phyloP scores from a whole-genome alignment of 805 yeast genomes.

The Cyberlindnera sargentensis region DNA sequence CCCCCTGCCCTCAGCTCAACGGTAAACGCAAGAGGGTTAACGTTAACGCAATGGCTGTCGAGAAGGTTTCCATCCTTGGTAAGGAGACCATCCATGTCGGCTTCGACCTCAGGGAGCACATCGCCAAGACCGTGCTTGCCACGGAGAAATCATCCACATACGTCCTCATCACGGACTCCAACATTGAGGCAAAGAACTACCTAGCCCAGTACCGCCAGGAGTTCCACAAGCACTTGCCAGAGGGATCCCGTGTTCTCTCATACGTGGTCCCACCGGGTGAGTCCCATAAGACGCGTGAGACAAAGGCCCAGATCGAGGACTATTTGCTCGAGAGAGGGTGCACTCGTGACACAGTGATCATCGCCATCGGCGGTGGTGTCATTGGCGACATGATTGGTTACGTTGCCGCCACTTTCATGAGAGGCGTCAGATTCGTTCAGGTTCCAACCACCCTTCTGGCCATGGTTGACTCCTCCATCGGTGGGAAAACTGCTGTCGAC shows the following conservation, averaged over 20 bases:
- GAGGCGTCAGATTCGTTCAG: slow-evolving; percentile 92
- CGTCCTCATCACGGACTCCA: slow-evolving; percentile 82
- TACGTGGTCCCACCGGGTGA: slow-evolving; percentile 90
- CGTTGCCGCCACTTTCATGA: slow-evolving; percentile 99
- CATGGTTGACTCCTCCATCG: slow-evolving; percentile 97
- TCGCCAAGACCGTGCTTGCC: slow-evolving; percentile 57
- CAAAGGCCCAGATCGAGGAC: slow-evolving; percentile 92
- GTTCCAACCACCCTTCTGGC: slow-evolving; percentile 90
- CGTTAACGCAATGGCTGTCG: slow-evolving; percentile 7
- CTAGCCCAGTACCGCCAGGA: slow-evolving; percentile 39
- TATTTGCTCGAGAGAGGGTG: slow-evolving; percentile 76
- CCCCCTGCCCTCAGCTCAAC: background rate
- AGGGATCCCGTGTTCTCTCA: slow-evolving; percentile 56
- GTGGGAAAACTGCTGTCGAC: slow-evolving; percentile 98
- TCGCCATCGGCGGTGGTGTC: slow-evolving; percentile 97
- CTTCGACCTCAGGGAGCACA: slow-evolving; percentile 66
- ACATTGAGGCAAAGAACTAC: slow-evolving; percentile 62
- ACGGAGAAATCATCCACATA: slow-evolving; percentile 80
- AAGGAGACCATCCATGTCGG: slow-evolving; percentile 86
- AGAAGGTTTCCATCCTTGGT: slow-evolving; percentile 72
- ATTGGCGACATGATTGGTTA: slow-evolving; percentile 99
- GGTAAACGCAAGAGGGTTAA: background rate
- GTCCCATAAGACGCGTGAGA: slow-evolving; percentile 76
- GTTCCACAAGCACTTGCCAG: slow-evolving; percentile 39
- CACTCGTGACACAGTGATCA: slow-evolving; percentile 89